A percentile compares a stretch with the other conserved stretches of the same genome.
These are phyloP conservation scores for Zoysia matrella DNA, from an alignment of 202 grass and related monocot species.

Conservation along the genomic window DNA sequence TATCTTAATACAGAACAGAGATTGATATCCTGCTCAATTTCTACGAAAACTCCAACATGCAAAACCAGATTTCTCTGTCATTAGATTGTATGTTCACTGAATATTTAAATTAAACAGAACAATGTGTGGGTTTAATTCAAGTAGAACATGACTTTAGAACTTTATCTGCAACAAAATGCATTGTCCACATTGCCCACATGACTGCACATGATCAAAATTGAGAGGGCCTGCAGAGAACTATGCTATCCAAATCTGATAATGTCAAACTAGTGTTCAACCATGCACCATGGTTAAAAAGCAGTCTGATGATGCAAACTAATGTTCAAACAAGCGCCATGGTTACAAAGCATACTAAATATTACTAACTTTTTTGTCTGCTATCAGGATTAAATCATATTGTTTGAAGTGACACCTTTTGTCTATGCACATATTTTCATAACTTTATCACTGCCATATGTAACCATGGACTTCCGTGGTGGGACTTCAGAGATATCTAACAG, in stretches of 20 bases:
- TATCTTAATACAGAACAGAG: conserved; percentile 38
- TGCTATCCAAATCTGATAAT: conserved; percentile 11
- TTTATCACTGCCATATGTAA: neutral
- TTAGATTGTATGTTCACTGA: neutral
- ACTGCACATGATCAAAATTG: conserved; percentile 22
- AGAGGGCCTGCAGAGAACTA: neutral
- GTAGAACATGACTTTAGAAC: neutral
- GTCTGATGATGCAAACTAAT: no score
- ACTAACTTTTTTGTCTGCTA: neutral
- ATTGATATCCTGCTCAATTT: conserved; percentile 3
- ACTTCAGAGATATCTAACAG: neutral
- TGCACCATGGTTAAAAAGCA: no score
- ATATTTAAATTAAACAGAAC: conserved; percentile 7
- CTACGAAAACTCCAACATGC: conserved; percentile 35
- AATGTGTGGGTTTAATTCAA: neutral
- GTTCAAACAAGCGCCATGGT: neutral
- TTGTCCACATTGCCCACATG: conserved; percentile 15
- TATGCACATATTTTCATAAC: neutral
- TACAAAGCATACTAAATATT: neutral
- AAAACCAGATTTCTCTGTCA: conserved; percentile 37
- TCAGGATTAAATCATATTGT: neutral
- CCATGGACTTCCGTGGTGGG: neutral
- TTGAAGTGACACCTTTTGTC: neutral
- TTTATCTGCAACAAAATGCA: conserved; percentile 12
- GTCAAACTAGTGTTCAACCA: neutral